phyloP scores from a whole-genome alignment of 2,329 filamentous ascomycete species.

The Colletotrichum navitas region DNA sequence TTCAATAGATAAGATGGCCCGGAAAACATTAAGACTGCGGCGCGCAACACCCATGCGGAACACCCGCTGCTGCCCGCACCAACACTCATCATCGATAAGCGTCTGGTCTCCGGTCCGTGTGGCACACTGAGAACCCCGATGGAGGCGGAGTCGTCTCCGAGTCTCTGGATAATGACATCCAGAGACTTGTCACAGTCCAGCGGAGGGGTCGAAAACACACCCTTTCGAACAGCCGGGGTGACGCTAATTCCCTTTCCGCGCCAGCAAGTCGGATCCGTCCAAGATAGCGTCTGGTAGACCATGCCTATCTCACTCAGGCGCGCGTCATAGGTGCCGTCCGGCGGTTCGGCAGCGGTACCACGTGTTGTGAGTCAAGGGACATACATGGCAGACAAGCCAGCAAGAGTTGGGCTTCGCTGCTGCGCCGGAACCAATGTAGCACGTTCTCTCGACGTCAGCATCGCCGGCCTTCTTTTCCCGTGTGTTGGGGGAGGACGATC shows the following conservation, averaged over 20 bases:
- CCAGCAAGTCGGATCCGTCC: background rate
- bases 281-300: background rate
- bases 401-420: constrained; percentile 6
- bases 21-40: constrained; percentile 7
- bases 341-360: background rate
- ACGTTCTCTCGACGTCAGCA: background rate
- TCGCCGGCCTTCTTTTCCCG: background rate
- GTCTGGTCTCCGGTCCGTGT: background rate
- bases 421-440: background rate
- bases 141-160: background rate
- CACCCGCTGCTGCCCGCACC: too few species aligned
- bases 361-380: constrained; percentile 5
- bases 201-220: background rate
- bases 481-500: background rate
- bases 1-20: constrained; percentile 31
- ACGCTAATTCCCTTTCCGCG: constrained; percentile 2
- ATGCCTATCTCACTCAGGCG: background rate
- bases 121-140: background rate
- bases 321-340: background rate
- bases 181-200: background rate
- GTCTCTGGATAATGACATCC: constrained; percentile 4
- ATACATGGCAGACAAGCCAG: background rate
- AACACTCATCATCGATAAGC: background rate
- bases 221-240: background rate
- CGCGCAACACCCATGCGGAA: background rate